These are phyloP conservation scores for Adansonia grandidieri DNA, from an alignment of 441 rosid genomes.

Conservation along the genomic window DNA sequence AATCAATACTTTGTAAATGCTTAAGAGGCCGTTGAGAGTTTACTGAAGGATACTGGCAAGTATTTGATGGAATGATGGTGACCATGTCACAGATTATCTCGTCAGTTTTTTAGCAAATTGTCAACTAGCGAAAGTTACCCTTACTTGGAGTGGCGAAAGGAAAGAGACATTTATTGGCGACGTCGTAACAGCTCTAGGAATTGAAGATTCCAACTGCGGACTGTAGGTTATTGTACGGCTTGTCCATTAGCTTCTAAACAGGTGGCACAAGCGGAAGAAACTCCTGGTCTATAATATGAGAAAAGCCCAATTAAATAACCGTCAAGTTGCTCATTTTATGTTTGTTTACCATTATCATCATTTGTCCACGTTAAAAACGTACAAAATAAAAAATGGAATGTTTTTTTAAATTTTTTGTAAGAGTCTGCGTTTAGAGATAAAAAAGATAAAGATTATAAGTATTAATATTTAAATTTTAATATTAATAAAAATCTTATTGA, in stretches of 20 bases:
- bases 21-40: background rate
- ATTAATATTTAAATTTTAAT: too few relatives aligned
- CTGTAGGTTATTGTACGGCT: constrained; percentile 5
- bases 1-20: background rate
- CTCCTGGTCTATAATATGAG: background rate
- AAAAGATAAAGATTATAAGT: too few relatives aligned
- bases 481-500: too few relatives aligned
- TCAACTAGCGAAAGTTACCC: background rate
- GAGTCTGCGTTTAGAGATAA: too few relatives aligned
- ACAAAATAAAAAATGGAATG: too few relatives aligned
- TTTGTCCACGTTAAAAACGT: background rate
- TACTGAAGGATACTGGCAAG: background rate
- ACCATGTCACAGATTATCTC: background rate
- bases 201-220: background rate
- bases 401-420: too few relatives aligned
- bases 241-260: background rate
- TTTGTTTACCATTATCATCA: background rate
- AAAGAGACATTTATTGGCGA: background rate
- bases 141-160: background rate
- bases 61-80: background rate
- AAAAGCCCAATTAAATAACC: background rate
- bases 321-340: background rate
- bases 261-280: background rate
- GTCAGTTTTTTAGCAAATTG: background rate
- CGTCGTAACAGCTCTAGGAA: background rate